Evolutionary conservation across 2,329 filamentous ascomycete species (phyloP), one percentile per base, ranked within the genome.

Genomic region (Aphanoascus verrucosus): DNA sequence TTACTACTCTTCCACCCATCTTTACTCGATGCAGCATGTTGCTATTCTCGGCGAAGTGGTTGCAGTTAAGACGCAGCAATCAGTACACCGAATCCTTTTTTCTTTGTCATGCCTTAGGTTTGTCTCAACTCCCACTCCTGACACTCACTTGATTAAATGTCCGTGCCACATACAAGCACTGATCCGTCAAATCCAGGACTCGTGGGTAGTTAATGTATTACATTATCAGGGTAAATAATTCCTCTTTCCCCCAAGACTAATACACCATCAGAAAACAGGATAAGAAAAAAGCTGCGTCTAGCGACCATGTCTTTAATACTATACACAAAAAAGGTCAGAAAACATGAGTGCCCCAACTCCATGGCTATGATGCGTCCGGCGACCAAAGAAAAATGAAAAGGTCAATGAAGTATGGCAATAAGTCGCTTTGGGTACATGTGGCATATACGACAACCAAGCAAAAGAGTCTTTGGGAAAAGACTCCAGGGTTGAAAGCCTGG

Each of bases 361-460:
- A 35, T 19, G 19, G 48, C 48, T 50, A 50, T 50, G 37, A 43
- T 43, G 15, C 12, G 15, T 14, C 12, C 37, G 12, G 12, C 37
- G 12, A 40, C 12, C 15, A 14, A 40, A 11, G 15, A 11, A 17
- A 40, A 40, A 40, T 5, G 9, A 17, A 40, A 40, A 40, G 9
- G 12, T 14, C 12, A 40, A 50, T 20, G 14, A 41, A n/a, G 38
- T 5, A 35, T 28, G 40, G 38, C 3, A 38, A 42, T n/a, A 35
- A 20, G 17, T 11, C 23, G 40, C 48, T 50, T 50, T 3, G 48
- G 48, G 48, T 43, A 43, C 43, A 50, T 31, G 5, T 32, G 32
- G 4, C 12, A 8, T 15, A 35, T 23, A 35, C 43, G 34, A 17
- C 14, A 35, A 7, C 23, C 23, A 28, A 28, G 23, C 23, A 28